These are phyloP conservation scores for Phytophthora quininea DNA, from an alignment of 352 stramenopile species.

Conservation along the genomic window DNA sequence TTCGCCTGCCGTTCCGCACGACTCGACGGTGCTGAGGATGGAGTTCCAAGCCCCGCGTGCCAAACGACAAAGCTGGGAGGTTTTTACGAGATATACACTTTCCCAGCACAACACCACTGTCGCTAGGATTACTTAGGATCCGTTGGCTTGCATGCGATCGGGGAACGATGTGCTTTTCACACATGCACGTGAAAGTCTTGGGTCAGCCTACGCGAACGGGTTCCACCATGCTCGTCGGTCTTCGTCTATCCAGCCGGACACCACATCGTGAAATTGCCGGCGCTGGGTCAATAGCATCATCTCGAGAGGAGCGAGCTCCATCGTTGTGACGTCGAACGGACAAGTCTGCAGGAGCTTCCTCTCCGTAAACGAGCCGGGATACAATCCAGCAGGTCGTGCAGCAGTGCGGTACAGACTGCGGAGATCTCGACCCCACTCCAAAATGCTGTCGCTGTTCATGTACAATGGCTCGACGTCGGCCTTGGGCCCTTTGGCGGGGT, in stretches of 20 bases:
- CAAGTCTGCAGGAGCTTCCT: slow-evolving; percentile 39
- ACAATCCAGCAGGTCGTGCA: slow-evolving; percentile 35
- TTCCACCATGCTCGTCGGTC: slow-evolving; percentile 8
- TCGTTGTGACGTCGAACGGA: slow-evolving; percentile 42
- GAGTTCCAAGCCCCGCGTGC: neutral
- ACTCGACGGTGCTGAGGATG: neutral
- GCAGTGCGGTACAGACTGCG: slow-evolving; percentile 33
- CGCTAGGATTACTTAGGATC: neutral
- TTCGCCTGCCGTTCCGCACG: neutral
- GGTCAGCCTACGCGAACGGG: slow-evolving; percentile 12
- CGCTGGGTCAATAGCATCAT: slow-evolving; percentile 25
- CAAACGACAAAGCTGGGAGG: neutral
- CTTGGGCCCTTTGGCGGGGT: slow-evolving; percentile 10
- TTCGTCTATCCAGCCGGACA: slow-evolving; percentile 24
- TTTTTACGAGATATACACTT: neutral
- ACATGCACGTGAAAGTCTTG: slow-evolving; percentile 1
- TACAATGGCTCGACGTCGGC: slow-evolving; percentile 43
- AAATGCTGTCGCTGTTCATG: slow-evolving; percentile 60
- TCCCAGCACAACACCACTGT: too few species aligned
- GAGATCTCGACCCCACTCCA: slow-evolving; percentile 30
- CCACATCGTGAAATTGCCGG: slow-evolving; percentile 30
- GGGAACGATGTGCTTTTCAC: neutral
- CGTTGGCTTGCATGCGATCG: neutral
- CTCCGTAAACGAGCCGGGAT: slow-evolving; percentile 46
- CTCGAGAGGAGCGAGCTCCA: slow-evolving; percentile 29